Evolutionary conservation across 2,329 filamentous ascomycete species (phyloP).

Genomic region (Ceratocystis harringtonii): DNA sequence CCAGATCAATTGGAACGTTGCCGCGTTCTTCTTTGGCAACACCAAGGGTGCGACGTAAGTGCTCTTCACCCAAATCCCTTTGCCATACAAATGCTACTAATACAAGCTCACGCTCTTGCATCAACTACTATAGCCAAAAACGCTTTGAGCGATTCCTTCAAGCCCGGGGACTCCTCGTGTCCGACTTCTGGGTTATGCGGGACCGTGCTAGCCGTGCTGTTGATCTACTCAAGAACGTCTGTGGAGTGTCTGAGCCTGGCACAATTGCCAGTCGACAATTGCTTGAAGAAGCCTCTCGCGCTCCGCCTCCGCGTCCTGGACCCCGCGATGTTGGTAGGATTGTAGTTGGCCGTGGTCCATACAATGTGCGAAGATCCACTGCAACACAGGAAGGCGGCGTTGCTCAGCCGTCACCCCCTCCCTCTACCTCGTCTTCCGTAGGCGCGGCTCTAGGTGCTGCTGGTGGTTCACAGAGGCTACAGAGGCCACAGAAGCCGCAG

Average conservation of each 20-base stretch:
- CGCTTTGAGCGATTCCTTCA: conserved; percentile 53
- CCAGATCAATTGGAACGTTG: conserved; percentile 46
- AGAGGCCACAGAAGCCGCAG: background rate
- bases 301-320: conserved; percentile 8
- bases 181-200: conserved; percentile 17
- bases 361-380: background rate
- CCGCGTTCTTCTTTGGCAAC: conserved; percentile 16
- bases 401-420: background rate
- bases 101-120: background rate
- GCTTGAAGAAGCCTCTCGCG: conserved; percentile 11
- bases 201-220: conserved; percentile 14
- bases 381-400: background rate
- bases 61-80: background rate
- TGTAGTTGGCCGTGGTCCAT: background rate
- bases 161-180: conserved; percentile 33
- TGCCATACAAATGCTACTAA: conserved; percentile 1
- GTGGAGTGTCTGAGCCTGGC: conserved; percentile 18
- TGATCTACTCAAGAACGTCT: conserved; percentile 15
- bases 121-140: conserved; percentile 38
- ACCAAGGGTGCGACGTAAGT: conserved; percentile 55
- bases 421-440: background rate
- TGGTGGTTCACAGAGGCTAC: too few relatives aligned
- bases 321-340: conserved; percentile 13
- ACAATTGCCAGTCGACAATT: conserved; percentile 11
- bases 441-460: background rate